phyloP scores from a whole-genome alignment of 2,329 filamentous ascomycete genomes.

The Pestalotiopsis sp. region DNA sequence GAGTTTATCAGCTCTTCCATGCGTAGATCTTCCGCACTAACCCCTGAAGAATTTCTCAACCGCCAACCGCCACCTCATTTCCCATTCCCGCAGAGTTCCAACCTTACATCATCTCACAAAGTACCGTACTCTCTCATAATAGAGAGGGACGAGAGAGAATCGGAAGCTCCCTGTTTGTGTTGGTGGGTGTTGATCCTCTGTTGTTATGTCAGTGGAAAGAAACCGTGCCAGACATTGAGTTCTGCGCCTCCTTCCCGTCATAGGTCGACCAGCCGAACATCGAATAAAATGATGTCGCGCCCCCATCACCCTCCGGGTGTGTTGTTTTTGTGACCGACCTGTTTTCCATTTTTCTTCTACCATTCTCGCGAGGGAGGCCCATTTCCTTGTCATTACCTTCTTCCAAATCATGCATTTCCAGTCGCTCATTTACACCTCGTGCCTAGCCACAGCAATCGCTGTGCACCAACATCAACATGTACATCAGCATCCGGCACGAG shows the following conservation, averaged over 20 bases:
- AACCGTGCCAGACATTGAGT: background rate
- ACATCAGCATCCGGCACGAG: background rate
- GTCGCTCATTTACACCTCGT: conserved; percentile 15
- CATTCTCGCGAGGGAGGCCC: conserved; percentile 1
- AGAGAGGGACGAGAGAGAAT: background rate
- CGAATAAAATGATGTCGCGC: conserved; percentile 2
- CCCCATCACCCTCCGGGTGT: conserved; percentile 4
- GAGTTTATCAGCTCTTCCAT: background rate
- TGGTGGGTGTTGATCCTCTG: background rate
- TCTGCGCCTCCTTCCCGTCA: background rate
- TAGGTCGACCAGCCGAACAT: background rate
- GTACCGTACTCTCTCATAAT: background rate
- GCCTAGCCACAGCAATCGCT: conserved; percentile 10
- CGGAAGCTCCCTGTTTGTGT: background rate
- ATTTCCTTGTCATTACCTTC: conserved; percentile 11
- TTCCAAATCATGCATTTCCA: conserved; percentile 15
- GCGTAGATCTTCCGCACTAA: background rate
- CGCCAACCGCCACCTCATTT: conserved; percentile 7
- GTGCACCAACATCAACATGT: background rate
- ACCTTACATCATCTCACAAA: background rate
- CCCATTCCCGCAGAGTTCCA: background rate
- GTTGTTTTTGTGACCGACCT: background rate
- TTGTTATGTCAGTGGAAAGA: background rate
- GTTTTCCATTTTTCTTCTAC: background rate
- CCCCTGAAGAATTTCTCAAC: background rate